These are phyloP conservation scores for Geotrichum armillariae DNA, from an alignment of 1,139 yeast genomes.

Conservation along the genomic window DNA sequence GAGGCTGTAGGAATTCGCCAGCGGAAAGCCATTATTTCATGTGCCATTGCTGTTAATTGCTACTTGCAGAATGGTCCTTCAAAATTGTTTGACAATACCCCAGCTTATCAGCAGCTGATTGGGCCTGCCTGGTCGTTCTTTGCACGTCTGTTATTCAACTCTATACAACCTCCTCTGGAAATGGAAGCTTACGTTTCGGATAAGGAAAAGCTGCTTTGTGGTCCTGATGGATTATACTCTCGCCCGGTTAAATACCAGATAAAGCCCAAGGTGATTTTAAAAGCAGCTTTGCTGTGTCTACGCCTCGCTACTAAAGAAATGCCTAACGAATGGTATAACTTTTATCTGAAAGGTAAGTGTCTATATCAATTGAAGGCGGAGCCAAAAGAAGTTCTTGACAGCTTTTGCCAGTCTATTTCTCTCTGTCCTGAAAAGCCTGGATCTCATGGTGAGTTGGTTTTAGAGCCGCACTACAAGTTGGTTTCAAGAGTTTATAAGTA, in stretches of 20 bases:
- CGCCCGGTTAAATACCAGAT: conserved; percentile 33
- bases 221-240: conserved; percentile 30
- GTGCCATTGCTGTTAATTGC: conserved; percentile 70
- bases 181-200: conserved; percentile 38
- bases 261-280: conserved; percentile 28
- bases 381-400: conserved; percentile 31
- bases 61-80: conserved; percentile 36
- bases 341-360: conserved; percentile 60
- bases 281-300: conserved; percentile 30
- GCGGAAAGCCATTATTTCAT: conserved; percentile 69
- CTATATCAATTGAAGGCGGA: conserved; percentile 46
- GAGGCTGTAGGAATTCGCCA: conserved; percentile 63
- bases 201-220: conserved; percentile 33
- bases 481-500: conserved; percentile 62
- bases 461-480: conserved; percentile 75
- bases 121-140: conserved; percentile 56
- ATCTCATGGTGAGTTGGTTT: conserved; percentile 48
- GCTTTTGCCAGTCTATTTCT: conserved; percentile 30
- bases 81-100: conserved; percentile 25
- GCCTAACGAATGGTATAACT: conserved; percentile 61
- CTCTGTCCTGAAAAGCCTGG: conserved; percentile 43
- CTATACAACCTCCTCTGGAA: conserved; percentile 61
- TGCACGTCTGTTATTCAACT: conserved; percentile 61
- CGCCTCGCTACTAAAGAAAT: conserved; percentile 37
- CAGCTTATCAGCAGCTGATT: conserved; percentile 42